Percentiles rank a stretch among this genome's conserved stretches.
Evolutionary conservation across 495 filamentous ascomycete species (phyloP).

Genomic region (Tuber aestivum): DNA sequence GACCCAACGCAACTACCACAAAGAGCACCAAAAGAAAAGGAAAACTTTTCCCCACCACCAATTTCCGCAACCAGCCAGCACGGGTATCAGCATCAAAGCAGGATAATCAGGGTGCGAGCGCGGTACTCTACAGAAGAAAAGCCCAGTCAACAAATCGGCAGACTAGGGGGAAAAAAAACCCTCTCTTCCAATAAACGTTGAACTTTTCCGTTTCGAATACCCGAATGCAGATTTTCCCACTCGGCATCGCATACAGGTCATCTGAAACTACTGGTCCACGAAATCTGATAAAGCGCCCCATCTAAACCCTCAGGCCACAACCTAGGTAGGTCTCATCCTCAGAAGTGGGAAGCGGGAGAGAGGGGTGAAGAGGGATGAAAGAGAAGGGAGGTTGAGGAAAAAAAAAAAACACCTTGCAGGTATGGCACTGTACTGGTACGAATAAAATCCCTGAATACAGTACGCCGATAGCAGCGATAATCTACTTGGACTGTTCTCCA

Average conservation of each 20-base stretch:
- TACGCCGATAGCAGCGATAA: not conserved
- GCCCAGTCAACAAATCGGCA: not conserved
- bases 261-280: not conserved
- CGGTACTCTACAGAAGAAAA: not conserved
- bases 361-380: not conserved
- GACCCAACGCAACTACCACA: not conserved
- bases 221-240: conserved; percentile 1
- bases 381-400: not conserved
- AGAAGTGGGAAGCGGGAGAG: not conserved
- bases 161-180: not conserved
- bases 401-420: not conserved
- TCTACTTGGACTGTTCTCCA: not conserved
- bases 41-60: not conserved
- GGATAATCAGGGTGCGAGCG: not conserved
- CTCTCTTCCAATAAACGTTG: not conserved
- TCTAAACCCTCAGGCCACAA: not conserved
- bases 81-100: not conserved
- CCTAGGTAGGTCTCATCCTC: not conserved
- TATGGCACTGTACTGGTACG: not conserved
- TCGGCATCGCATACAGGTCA: not conserved
- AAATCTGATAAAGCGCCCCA: not conserved
- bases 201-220: conserved; percentile 3
- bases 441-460: not conserved
- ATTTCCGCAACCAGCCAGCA: not conserved
- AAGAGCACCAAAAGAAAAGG: not conserved